Evolutionary conservation across 169 alveolate species (phyloP), one percentile per base, ranked within the genome.

Genomic region (Cyclospora cayetanensis): DNA sequence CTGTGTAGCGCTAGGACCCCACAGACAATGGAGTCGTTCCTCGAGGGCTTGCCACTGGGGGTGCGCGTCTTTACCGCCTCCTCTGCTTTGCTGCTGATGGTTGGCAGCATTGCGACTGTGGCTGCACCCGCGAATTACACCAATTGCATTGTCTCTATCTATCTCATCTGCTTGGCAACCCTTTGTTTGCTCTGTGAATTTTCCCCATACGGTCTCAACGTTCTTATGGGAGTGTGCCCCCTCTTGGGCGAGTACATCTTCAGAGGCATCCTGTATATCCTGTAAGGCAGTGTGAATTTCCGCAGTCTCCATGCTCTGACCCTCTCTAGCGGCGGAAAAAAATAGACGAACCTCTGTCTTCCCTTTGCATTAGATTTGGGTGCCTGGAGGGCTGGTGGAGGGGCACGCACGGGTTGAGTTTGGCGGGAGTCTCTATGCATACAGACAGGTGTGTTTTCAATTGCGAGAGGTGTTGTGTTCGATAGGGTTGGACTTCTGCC

Each of bases 141-240:
- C 22, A 87, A 65, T 12, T 43, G 87, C 76, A 70, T 87, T 37
- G 66, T 87, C 35, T 74, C 63, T 31, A 22, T 87, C 0, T 68
- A 55, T 31, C 77, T 87, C 66, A 46, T 87, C 27, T 31, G 85
- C 66, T 50, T 70, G 42, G 79, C 86, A 2, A 7, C 83, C n/a
- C 27, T 87, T 66, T 74, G 55, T 5, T 50, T 87, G 25, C 87
- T 87, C 22, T 87, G 92, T 65, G 92, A 87, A 29, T 87, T 87
- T 46, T 87, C 92, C 3, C 92, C 92, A 12, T 87, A 87, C 77
- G 92, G 92, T 12, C 86, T 87, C 55, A 87, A 87, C 83, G 77
- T 87, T 43, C 87, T 87, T 12, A 87, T 87, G 92, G 92, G 87
- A 63, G 66, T 87, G 22, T 87, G 92, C 53, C 92, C 92, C 1